These are phyloP conservation scores for Colletotrichum ledebouriae DNA, from an alignment of 2,329 filamentous ascomycete genomes.

Conservation along the genomic window DNA sequence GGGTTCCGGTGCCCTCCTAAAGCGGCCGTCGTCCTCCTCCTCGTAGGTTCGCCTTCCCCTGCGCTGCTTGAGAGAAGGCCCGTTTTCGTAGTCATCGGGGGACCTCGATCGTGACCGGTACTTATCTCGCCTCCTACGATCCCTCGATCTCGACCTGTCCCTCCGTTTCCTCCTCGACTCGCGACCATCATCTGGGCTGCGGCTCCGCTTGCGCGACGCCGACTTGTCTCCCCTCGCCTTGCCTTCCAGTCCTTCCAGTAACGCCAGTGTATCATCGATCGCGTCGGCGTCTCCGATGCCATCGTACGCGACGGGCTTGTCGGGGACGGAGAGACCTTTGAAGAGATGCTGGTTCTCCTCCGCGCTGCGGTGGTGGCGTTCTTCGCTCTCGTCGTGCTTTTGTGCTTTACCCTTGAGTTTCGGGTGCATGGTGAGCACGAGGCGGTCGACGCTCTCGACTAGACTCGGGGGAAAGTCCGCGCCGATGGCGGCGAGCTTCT, in stretches of 20 bases:
- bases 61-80: conserved; percentile 45
- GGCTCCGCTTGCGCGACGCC: conserved; percentile 68
- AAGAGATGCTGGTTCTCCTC: conserved; percentile 90
- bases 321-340: conserved; percentile 87
- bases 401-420: conserved; percentile 77
- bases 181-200: conserved; percentile 67
- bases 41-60: conserved; percentile 57
- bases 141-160: conserved; percentile 58
- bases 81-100: conserved; percentile 63
- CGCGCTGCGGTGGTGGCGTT: conserved; percentile 55
- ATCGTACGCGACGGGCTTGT: conserved; percentile 68
- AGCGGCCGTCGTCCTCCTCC: conserved; percentile 68
- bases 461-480: conserved; percentile 88
- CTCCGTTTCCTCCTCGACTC: conserved; percentile 58
- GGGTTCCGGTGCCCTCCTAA: conserved; percentile 74
- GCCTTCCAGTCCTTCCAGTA: conserved; percentile 87
- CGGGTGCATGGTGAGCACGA: conserved; percentile 91
- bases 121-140: conserved; percentile 54
- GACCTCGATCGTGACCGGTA: conserved; percentile 56
- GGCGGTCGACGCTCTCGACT: conserved; percentile 89
- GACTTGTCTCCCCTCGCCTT: conserved; percentile 65
- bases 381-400: conserved; percentile 52
- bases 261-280: conserved; percentile 92
- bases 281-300: conserved; percentile 66
- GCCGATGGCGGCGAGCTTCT: conserved; percentile 79